Base-by-base conservation (phyloP, 352 stramenopile genomes). In the Pythium dissimile region DNA sequence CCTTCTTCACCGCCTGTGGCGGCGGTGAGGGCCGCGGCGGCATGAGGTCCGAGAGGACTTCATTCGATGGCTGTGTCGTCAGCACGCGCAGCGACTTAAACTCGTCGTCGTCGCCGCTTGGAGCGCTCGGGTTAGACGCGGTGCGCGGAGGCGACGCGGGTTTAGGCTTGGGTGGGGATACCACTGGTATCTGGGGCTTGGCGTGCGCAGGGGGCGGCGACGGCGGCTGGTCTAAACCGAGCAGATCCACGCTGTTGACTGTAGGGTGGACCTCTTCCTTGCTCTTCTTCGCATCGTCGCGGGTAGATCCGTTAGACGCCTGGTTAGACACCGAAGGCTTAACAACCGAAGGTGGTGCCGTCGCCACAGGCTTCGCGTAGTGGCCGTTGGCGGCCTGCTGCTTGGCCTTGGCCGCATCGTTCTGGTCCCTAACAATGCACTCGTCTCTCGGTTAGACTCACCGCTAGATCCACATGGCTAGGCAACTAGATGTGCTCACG, bases 171-270 rank as follows among this genome's bases (percentile, higher is more conserved):
- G 49, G 37, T 6, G 20, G 26, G 31, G 56, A 35, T 26, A 23
- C n/a, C n/a, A n/a, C n/a, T n/a, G n/a, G n/a, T n/a, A n/a, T n/a
- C n/a, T n/a, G 35, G n/a, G 35, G 41, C 42, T 50, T 27, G 6
- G 52, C 51, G 21, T 47, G 2, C 8, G 26, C 28, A n/a, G n/a
- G n/a, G 5, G 65, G 27, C 4, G 59, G 44, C 38, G 51, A 54
- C n/a, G 54, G 31, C 7, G 61, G 34, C 16, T 81, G 71, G 35
- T 80, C 58, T 11, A 83, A 43, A 9, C 71, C 70, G 12, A 85
- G 63, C 23, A 88, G 34, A 44, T 86, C 75, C 23, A 82, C 67
- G 42, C 41, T 81, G 54, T 77, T 62, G 23, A 72, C 62, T 5
- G 53, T 64, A 30, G 54, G 59, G 16, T 49, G 21, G n/a, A 65